Base-by-base conservation (phyloP, 116 monocot species). In the Dioscorea cayenensis region DNA sequence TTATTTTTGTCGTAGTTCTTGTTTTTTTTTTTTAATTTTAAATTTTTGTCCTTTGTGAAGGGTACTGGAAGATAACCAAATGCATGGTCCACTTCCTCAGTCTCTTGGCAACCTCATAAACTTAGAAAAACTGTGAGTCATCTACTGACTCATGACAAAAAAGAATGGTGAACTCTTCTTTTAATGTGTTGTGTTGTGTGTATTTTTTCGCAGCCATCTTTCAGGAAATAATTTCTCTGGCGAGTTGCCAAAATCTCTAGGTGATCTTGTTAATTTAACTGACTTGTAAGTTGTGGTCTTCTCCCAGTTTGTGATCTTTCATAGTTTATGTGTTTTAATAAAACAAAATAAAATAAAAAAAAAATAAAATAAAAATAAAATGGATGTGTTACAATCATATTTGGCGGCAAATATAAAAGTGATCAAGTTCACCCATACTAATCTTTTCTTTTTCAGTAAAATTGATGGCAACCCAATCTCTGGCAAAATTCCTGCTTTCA, bases 401-500 rank as follows among this genome's bases (percentile, higher is more conserved):
- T 55, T 1, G n/a, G 17, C 1, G 12, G n/a, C 17, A 55, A 18
- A 19, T 16, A 3, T 3, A 16, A 2, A 0, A 16, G 5, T 55
- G n/a, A 18, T 2, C 0, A 55, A 18, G 0, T n/a, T 55, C n/a
- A 5, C n/a, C 13, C 43, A 27, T n/a, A 17, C 25, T 0, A 25
- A 25, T 25, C 38, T 9, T 13, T 25, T 28, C 11, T 8, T 36
- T 48, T 83, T 36, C 77, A 84, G 87, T 77, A 52, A 72, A 21
- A 80, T 84, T 13, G 80, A 82, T 68, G 86, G 74, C 29, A 86
- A 72, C 35, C 65, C 66, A 29, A 75, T 86, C 52, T 71, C 77
- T 32, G 86, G 86, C 12, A 75, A 70, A 59, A 82, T 86, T 49
- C 86, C 86, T 10, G 64, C 51, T 66, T 86, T 86, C 63, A 79